Percentiles rank a stretch among this genome's conserved stretches.
These are phyloP conservation scores for Diaporthe sp. DNA, from an alignment of 2,329 filamentous ascomycete genomes.

Conservation along the genomic window DNA sequence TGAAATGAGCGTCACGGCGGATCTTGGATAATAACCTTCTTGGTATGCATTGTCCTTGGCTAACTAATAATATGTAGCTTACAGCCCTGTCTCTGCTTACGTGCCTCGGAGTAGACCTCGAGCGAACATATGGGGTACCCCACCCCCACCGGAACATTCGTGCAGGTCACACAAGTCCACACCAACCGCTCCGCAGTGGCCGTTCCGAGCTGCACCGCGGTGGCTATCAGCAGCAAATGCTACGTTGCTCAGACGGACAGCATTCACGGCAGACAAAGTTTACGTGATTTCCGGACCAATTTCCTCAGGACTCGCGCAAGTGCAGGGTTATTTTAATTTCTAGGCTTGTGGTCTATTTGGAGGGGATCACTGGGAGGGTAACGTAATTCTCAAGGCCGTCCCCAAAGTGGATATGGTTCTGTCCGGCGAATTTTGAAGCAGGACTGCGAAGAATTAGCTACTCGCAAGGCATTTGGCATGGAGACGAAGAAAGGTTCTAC, in stretches of 20 bases:
- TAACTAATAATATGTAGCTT: not conserved
- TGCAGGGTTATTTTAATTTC: not conserved
- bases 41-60: not conserved
- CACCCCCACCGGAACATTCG: conserved; percentile 19
- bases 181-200: conserved; percentile 18
- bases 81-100: not conserved
- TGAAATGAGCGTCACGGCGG: not conserved
- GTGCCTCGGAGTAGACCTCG: not conserved
- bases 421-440: conserved; percentile 69
- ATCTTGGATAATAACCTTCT: not conserved
- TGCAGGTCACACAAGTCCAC: not conserved
- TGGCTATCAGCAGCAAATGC: not conserved
- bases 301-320: not conserved
- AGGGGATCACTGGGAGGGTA: conserved; percentile 65
- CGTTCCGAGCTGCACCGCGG: not conserved
- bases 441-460: conserved; percentile 38
- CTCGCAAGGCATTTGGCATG: not conserved
- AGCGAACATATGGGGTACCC: not conserved
- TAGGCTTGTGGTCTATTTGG: conserved; percentile 22
- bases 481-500: not conserved
- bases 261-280: not conserved
- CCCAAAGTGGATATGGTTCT: conserved; percentile 69
- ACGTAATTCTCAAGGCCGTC: conserved; percentile 64
- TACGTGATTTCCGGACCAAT: not conserved
- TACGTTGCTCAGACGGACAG: not conserved